These are phyloP conservation scores for Suhomyces ambrosiae DNA, from an alignment of 1,139 yeast species.

Conservation along the genomic window DNA sequence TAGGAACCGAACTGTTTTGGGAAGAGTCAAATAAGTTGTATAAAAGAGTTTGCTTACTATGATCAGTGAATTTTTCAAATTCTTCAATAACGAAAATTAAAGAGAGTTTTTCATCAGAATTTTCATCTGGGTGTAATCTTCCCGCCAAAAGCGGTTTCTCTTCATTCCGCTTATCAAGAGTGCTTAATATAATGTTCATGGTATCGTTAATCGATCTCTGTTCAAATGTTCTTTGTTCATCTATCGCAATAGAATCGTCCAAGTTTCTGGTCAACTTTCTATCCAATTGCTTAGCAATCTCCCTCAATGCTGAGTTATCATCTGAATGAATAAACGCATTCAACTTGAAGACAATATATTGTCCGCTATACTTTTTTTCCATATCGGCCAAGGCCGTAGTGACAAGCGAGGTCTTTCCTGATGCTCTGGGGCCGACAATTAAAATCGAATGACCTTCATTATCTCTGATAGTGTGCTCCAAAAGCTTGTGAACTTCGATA, in stretches of 20 bases:
- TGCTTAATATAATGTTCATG: slow-evolving; percentile 39
- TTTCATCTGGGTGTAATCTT: slow-evolving; percentile 5
- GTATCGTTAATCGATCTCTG: slow-evolving; percentile 44
- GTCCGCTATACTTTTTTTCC: slow-evolving; percentile 35
- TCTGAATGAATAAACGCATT: slow-evolving; percentile 75
- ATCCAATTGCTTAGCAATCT: slow-evolving; percentile 83
- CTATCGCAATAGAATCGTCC: slow-evolving; percentile 18
- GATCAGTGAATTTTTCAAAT: slow-evolving; percentile 74
- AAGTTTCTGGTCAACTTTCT: slow-evolving; percentile 28
- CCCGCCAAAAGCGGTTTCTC: slow-evolving; percentile 9
- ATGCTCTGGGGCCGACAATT: slow-evolving; percentile 76
- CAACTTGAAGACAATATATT: slow-evolving; percentile 62
- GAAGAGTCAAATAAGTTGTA: slow-evolving; percentile 87
- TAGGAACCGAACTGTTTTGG: slow-evolving; percentile 73
- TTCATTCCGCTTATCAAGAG: slow-evolving; percentile 30
- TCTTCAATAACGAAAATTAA: slow-evolving; percentile 83
- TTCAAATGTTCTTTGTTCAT: slow-evolving; percentile 33
- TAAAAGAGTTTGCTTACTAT: slow-evolving; percentile 74
- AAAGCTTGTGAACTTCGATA: slow-evolving; percentile 53
- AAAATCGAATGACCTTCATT: slow-evolving; percentile 83
- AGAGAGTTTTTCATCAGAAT: slow-evolving; percentile 39
- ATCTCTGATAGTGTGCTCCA: slow-evolving; percentile 66
- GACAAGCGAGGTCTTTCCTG: slow-evolving; percentile 73
- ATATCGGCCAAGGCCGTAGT: slow-evolving; percentile 58
- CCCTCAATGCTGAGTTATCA: slow-evolving; percentile 78